Conservation (phyloP, 495 filamentous ascomycete species). For the Ascodesmis nigricans region DNA sequence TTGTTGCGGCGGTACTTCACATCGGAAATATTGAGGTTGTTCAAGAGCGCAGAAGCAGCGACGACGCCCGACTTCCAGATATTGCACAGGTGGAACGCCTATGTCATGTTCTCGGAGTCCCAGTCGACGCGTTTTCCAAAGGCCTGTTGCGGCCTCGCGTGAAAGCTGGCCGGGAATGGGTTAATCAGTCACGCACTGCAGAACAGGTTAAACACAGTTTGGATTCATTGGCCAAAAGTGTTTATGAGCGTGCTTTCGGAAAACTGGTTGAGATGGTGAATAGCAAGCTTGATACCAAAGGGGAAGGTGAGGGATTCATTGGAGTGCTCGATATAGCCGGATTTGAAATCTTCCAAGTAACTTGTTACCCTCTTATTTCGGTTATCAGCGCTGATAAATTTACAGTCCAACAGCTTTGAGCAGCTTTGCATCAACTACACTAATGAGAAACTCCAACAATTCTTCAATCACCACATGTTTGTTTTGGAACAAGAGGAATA, state of each 20-base stretch:
- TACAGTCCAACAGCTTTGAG: slow-evolving; percentile 66
- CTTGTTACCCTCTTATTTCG: slow-evolving; percentile 5
- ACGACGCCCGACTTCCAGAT: slow-evolving; percentile 64
- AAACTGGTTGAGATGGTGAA: slow-evolving; percentile 86
- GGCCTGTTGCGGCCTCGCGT: slow-evolving; percentile 80
- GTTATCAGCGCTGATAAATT: slow-evolving; percentile 1
- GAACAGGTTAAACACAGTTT: slow-evolving; percentile 82
- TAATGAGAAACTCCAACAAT: slow-evolving; percentile 97
- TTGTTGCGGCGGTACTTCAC: slow-evolving; percentile 77
- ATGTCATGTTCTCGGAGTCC: slow-evolving; percentile 67
- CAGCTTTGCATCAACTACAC: slow-evolving; percentile 99
- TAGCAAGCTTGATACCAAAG: slow-evolving; percentile 54
- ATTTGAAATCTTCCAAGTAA: slow-evolving; percentile 90
- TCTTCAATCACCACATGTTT: slow-evolving; percentile 99
- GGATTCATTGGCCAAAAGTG: slow-evolving; percentile 85
- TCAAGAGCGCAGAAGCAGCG: slow-evolving; percentile 70
- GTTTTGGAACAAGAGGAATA: slow-evolving; percentile 98
- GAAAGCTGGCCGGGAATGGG: slow-evolving; percentile 91
- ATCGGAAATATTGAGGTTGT: slow-evolving; percentile 76
- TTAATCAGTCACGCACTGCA: slow-evolving; percentile 90
- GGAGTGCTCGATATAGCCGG: slow-evolving; percentile 98
- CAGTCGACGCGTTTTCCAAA: slow-evolving; percentile 60
- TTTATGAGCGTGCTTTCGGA: slow-evolving; percentile 90
- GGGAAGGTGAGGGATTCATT: slow-evolving; percentile 84
- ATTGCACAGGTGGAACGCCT: slow-evolving; percentile 53